Percentiles rank a stretch among this genome's conserved stretches.
phyloP scores from a whole-genome alignment of 495 filamentous ascomycete species.

The Pseudomonodictys pantanalensis region DNA sequence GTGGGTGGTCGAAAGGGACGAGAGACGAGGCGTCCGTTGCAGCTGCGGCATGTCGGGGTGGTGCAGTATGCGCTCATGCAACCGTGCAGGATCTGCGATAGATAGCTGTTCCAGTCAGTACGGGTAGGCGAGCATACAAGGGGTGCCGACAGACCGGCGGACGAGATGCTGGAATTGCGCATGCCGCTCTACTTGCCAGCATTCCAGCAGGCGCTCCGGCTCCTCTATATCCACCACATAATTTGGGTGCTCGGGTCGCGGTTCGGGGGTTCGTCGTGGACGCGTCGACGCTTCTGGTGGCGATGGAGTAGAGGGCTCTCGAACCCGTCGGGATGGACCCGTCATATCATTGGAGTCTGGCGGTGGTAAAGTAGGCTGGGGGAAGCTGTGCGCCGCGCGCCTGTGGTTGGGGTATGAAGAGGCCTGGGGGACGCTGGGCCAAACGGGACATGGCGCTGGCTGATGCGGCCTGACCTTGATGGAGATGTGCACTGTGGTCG shows the following conservation, averaged over 20 bases:
- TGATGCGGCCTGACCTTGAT: no score
- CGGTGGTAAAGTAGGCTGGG: not conserved
- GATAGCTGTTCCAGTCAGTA: slow-evolving; percentile 58
- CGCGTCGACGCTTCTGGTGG: not conserved
- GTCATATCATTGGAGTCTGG: slow-evolving; percentile 29
- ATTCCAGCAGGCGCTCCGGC: slow-evolving; percentile 16
- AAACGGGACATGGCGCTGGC: no score
- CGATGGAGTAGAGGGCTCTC: not conserved
- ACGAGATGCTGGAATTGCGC: slow-evolving; percentile 26
- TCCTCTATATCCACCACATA: slow-evolving; percentile 13
- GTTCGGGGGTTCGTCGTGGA: not conserved
- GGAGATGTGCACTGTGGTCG: not conserved
- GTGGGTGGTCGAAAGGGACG: slow-evolving; percentile 72
- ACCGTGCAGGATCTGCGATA: slow-evolving; percentile 78
- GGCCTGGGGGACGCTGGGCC: not conserved
- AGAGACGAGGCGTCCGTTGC: slow-evolving; percentile 62
- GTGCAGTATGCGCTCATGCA: slow-evolving; percentile 68
- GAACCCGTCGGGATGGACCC: not conserved
- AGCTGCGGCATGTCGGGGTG: slow-evolving; percentile 78
- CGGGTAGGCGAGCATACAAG: not conserved
- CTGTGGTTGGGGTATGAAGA: not conserved
- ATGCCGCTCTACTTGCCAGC: slow-evolving; percentile 16
- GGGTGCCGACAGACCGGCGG: not conserved
- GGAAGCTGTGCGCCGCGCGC: not conserved
- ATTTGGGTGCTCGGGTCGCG: not conserved